These are phyloP conservation scores for Cercophora scortea DNA, from an alignment of 495 filamentous ascomycete species.

Conservation along the genomic window DNA sequence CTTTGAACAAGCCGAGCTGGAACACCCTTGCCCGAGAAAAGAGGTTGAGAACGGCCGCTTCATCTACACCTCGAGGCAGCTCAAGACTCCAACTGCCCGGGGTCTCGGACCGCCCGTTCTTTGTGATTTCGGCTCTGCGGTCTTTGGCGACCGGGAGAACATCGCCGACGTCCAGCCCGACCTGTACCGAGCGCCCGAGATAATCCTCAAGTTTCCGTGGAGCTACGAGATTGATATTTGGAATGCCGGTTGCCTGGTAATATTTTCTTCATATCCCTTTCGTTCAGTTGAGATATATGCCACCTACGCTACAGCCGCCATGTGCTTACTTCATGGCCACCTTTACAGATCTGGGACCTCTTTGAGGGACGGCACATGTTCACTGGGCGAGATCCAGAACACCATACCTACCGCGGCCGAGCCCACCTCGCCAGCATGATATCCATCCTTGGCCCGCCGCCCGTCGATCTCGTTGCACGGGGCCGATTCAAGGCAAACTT, in stretches of 20 bases:
- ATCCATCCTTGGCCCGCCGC: constrained; percentile 37
- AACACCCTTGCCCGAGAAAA: constrained; percentile 24
- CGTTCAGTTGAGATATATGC: background rate
- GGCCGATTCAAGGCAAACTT: constrained; percentile 1
- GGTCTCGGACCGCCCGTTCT: constrained; percentile 18
- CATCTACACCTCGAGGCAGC: constrained; percentile 16
- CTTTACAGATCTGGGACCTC: constrained; percentile 40
- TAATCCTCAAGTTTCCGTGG: constrained; percentile 39
- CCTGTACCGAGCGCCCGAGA: constrained; percentile 40
- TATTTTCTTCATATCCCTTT: too few species aligned
- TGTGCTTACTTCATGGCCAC: background rate
- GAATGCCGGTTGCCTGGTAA: constrained; percentile 44
- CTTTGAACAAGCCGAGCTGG: constrained; percentile 19
- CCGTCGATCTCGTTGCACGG: constrained; percentile 27
- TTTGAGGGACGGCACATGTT: constrained; percentile 42
- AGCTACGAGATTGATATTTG: constrained; percentile 41
- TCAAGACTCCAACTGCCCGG: too few species aligned
- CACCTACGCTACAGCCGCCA: background rate
- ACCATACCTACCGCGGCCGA: constrained; percentile 31
- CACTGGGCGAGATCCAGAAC: constrained; percentile 33
- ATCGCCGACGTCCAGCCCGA: constrained; percentile 23
- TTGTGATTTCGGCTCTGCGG: constrained; percentile 43
- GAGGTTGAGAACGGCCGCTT: constrained; percentile 13
- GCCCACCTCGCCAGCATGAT: constrained; percentile 42
- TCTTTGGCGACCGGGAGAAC: constrained; percentile 16